Evolutionary conservation across 495 filamentous ascomycete species (phyloP).

Genomic region (Physcia stellaris): DNA sequence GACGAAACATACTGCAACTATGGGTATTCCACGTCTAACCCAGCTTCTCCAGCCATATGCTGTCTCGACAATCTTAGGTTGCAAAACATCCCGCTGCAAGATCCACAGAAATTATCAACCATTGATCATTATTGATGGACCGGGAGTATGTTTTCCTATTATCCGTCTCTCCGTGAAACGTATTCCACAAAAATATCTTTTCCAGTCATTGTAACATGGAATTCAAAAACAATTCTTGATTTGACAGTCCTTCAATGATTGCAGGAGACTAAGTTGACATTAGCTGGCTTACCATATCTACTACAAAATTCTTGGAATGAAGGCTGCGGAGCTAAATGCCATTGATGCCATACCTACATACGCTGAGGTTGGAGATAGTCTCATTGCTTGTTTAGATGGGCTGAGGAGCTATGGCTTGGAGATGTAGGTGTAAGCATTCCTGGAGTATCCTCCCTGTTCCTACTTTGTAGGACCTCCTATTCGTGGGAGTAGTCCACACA

Average conservation of each 20-base stretch:
- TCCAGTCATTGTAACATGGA: too few species aligned
- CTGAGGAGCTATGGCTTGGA: conserved; percentile 35
- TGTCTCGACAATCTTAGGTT: conserved; percentile 27
- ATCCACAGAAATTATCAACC: conserved; percentile 6
- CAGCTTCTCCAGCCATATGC: conserved; percentile 45
- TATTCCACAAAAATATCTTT: too few species aligned
- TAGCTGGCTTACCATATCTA: conserved; percentile 60
- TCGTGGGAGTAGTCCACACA: too few species aligned
- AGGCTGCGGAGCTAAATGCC: conserved; percentile 19
- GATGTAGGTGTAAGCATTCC: too few species aligned
- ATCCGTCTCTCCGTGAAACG: too few species aligned
- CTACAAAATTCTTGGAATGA: conserved; percentile 33
- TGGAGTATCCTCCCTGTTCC: too few species aligned
- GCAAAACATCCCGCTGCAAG: conserved; percentile 1
- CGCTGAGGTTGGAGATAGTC: conserved; percentile 39
- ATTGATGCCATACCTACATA: conserved; percentile 49
- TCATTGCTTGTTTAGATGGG: conserved; percentile 45
- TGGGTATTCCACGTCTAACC: conserved; percentile 61
- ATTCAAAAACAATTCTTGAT: too few species aligned
- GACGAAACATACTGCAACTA: too few species aligned
- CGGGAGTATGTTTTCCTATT: too few species aligned
- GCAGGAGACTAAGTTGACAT: too few species aligned
- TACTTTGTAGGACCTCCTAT: too few species aligned
- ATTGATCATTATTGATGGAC: conserved; percentile 57
- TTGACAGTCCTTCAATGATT: too few species aligned